Evolutionary conservation across 202 grass and related monocot genomes (phyloP), one percentile per base, ranked within the genome.

Genomic region (Zoysia matrella): DNA sequence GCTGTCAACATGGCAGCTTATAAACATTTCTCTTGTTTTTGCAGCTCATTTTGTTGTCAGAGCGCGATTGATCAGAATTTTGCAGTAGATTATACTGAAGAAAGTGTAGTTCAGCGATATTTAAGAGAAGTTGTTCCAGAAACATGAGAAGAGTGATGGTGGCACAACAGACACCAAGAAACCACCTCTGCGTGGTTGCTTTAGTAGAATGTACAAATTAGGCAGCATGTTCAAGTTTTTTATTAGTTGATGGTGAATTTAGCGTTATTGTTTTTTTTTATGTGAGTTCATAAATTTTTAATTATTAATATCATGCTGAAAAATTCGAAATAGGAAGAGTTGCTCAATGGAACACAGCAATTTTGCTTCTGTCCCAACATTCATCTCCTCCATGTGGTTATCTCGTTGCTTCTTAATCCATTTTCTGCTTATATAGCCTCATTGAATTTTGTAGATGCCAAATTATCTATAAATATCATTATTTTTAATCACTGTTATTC

Each of bases 11-110:
- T 30, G 18, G 61, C 43, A 60, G 2, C 63, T 36, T 71, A 11
- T 66, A 87, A 67, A 44, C 78, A 53, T 52, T 73, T 46, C 44
- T 81, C 8, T 47, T 45, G n/a, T 65, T 87, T 74, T 74, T 79
- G 72, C 92, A 94, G 92, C 92, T 94, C 75, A 88, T 94, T 83
- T 90, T 88, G 65, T 76, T 94, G 87, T 89, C 92, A 71, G 71
- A 56, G 60, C 83, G 53, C 39, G 86, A 78, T 49, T 80, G 77
- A 77, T 88, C 50, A 85, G 13, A 75, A 58, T 82, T 82, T 79
- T 79, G 69, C 51, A 22, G 11, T 65, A 65, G 75, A 83, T 82
- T 71, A 83, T 80, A 45, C 48, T 70, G 55, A 52, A 71, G 79
- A 72, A 73, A 57, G 16, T 61, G 86, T 74, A 51, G 61, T 70